These are phyloP conservation scores for Leptomonas pyrrhocoris DNA, from an alignment of 208 protist genomes.

Conservation along the genomic window DNA sequence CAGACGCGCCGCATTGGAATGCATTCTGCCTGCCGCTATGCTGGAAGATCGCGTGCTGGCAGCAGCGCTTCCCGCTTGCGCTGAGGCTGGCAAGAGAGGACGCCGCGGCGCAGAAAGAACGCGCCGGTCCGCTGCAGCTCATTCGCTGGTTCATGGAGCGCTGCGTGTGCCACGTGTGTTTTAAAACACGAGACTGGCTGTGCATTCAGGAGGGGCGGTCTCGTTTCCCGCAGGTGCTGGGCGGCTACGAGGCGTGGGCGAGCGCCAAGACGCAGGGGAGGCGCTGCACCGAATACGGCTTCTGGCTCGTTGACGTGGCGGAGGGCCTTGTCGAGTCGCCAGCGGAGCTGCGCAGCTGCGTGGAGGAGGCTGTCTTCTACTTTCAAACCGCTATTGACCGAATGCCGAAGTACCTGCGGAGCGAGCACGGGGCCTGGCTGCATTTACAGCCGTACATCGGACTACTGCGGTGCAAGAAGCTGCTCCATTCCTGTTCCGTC, in stretches of 20 bases:
- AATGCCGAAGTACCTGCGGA: slow-evolving; percentile 68
- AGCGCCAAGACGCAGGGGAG: slow-evolving; percentile 67
- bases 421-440: slow-evolving; percentile 82
- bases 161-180: slow-evolving; percentile 57
- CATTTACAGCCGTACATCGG: slow-evolving; percentile 82
- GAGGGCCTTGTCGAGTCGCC: slow-evolving; percentile 36
- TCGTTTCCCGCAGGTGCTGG: slow-evolving; percentile 46
- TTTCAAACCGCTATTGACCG: slow-evolving; percentile 71
- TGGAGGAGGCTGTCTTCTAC: slow-evolving; percentile 66
- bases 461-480: slow-evolving; percentile 71
- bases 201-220: slow-evolving; percentile 47
- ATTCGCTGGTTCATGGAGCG: slow-evolving; percentile 52
- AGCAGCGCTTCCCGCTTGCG: slow-evolving; percentile 49
- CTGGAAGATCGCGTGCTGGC: slow-evolving; percentile 76
- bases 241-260: slow-evolving; percentile 54
- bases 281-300: slow-evolving; percentile 71
- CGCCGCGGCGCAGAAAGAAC: slow-evolving; percentile 35
- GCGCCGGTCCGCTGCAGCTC: slow-evolving; percentile 38
- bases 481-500: slow-evolving; percentile 72
- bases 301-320: slow-evolving; percentile 66
- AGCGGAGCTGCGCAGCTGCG: slow-evolving; percentile 46
- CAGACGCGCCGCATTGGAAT: slow-evolving; percentile 67
- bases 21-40: slow-evolving; percentile 73
- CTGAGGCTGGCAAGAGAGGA: slow-evolving; percentile 50
- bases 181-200: slow-evolving; percentile 44